Evolutionary conservation across 2,329 filamentous ascomycete genomes (phyloP), one percentile per base, ranked within the genome.

Genomic region (Phialemoniopsis sp.): DNA sequence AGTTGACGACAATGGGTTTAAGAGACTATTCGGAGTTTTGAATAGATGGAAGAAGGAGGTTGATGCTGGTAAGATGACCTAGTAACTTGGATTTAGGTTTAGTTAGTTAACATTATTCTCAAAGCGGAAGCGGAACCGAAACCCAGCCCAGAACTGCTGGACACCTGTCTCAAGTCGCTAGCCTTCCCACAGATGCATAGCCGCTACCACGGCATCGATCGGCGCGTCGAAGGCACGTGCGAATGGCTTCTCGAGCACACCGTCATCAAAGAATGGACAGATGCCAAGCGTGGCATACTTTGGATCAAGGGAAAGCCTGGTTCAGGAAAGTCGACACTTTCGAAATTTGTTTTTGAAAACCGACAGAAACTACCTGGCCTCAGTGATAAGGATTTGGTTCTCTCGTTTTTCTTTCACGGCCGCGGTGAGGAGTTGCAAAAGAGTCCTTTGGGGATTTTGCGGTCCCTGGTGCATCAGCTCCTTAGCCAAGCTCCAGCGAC

Each of bases 281-380:
- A 4, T 37, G 5, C 31, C n/a, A n/a, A 34, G 5, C 28, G 14
- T 21, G 50, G 46, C 2, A 8, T 68, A 0, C 58, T 67, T 5
- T 67, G 59, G 61, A 58, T 68, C 18, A 59, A 59, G 31, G 64
- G 64, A 1, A 62, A 66, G 17, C 62, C 64, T 4, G 61, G 62
- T 7, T 55, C 57, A 1, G 63, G 21, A 26, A 26, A 26, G 21
- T 26, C 21, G 10, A 64, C 62, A 3, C 41, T 67, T 19, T 49
- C 69, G 29, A 49, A 48, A 21, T 51, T 56, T 41, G 17, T 63
- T 1, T 48, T 67, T 8, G 43, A 35, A 7, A n/a, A 38, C n/a
- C n/a, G n/a, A n/a, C n/a, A n/a, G n/a, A n/a, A n/a, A n/a, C n/a
- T n/a, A n/a, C n/a, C n/a, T n/a, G n/a, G n/a, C n/a, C n/a, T n/a